Evolutionary conservation across 306 rosid genomes (phyloP), one percentile per base, ranked within the genome.

Genomic region (Castanopsis chinensis): DNA sequence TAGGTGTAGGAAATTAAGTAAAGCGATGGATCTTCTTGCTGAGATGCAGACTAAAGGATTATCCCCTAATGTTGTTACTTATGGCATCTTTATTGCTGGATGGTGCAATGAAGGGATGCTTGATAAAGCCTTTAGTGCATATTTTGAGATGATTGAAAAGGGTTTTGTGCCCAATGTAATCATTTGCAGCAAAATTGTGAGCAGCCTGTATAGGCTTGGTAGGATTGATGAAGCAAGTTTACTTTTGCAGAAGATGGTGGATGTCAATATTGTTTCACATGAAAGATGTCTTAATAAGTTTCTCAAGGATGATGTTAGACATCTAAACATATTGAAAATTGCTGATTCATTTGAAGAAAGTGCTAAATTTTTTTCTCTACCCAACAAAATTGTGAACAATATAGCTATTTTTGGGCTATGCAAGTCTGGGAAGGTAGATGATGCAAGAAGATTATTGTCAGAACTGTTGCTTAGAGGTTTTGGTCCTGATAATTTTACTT

Each of bases 51-150:
- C 76, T 52, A 85, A 89, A 81, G 90, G 88, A 74, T 67, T 92
- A 67, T 82, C 93, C 75, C 92, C 92, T 17, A 83, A 83, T 83
- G 73, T 78, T 69, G 83, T 91, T 78, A 92, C 97, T 78, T 88
- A 90, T 77, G 98, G 97, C 59, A 76, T 91, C 77, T 90, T 94
- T 43, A 90, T 94, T 65, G 69, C 92, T 76, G 97, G 98, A 80
- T 91, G 95, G 98, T 94, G 97, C 49, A 74, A 85, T 63, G 92
- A 92, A 87, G 90, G 90, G 65, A 87, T 76, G 90, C 70, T 92
- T 53, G 90, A 84, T 72, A 90, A 86, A 85, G 97, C 98, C 70
- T 84, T 91, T 67, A 76, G 75, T 55, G 53, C 80, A 61, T 94
- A 91, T 82, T 86, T 78, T 79, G 93, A 92, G 83, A 92, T 94